Base-by-base conservation (phyloP, 2,329 filamentous ascomycete species). In the Aureobasidium uvarum region DNA sequence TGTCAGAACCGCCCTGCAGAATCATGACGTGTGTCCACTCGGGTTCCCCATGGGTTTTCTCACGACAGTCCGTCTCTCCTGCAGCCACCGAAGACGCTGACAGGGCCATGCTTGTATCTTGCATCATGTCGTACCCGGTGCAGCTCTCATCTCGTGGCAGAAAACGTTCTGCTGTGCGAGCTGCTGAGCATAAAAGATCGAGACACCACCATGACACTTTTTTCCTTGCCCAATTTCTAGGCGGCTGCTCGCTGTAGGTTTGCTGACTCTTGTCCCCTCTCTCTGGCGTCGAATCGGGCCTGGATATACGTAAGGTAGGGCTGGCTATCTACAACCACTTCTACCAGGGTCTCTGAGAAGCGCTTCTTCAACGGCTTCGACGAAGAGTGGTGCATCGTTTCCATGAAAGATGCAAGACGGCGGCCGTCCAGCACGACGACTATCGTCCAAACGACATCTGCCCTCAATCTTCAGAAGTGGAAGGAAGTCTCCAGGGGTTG, bases 21-120 rank as follows among this genome's bases (percentile, higher is more conserved):
- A 50, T 62, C 58, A 62, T 62, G 58, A 62, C 58, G 58, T 62
- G 39, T 25, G 33, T 28, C 56, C 56, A 50, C 43, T 39, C 43
- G 58, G 58, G 20, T 50, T 46, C 45, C 58, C 58, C 58, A 50
- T 48, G 13, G 25, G 36, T 25, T 48, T 43, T 18, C 28, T 20
- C 18, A 59, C 41, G 25, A 46, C 18, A 36, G 25, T 33, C 8
- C 31, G 31, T 33, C 31, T 33, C 56, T 60, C 8, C 56, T 62
- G 58, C 58, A 62, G 58, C 43, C 31, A 48, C 18, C 10, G 7
- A 10, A 33, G 8, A 33, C 10, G 14, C 33, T 50, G 58, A 62
- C 58, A 50, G 33, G 58, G 39, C 45, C 39, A 62, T 62, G 58
- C 58, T 25, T 62, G 58, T 50, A 62, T 62, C 45, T 50, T 62